Percentiles rank a stretch among this genome's conserved stretches.
Evolutionary conservation across 345 rosid genomes (phyloP).

Genomic region (Conringia planisiliqua): DNA sequence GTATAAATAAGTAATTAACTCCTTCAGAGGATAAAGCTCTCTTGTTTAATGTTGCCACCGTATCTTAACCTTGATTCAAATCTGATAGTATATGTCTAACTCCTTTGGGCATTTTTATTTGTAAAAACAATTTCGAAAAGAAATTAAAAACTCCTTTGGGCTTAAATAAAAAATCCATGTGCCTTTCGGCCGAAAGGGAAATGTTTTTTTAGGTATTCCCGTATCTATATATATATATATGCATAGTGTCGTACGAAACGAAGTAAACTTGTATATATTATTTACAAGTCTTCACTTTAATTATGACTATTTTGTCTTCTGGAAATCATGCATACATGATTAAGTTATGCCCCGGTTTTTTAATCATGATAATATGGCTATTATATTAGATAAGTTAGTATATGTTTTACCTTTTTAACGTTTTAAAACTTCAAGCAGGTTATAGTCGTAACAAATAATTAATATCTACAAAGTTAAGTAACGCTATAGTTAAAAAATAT

Average conservation of each 20-base stretch:
- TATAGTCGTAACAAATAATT: not conserved
- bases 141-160: not conserved
- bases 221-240: not conserved
- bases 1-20: no score
- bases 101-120: not conserved
- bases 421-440: not conserved
- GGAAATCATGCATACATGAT: not conserved
- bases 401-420: not conserved
- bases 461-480: not conserved
- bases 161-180: not conserved
- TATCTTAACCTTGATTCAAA: not conserved
- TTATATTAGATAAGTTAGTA: not conserved
- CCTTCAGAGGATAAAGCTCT: no score
- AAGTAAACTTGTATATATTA: not conserved
- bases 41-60: no score
- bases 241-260: not conserved
- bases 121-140: no score
- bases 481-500: not conserved
- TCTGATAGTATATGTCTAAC: not conserved
- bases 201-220: not conserved
- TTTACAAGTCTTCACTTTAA: not conserved
- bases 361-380: not conserved
- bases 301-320: not conserved
- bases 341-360: not conserved
- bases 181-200: not conserved